These are phyloP conservation scores for Plasmodium gaboni DNA, from an alignment of 169 alveolate genomes.

Conservation along the genomic window DNA sequence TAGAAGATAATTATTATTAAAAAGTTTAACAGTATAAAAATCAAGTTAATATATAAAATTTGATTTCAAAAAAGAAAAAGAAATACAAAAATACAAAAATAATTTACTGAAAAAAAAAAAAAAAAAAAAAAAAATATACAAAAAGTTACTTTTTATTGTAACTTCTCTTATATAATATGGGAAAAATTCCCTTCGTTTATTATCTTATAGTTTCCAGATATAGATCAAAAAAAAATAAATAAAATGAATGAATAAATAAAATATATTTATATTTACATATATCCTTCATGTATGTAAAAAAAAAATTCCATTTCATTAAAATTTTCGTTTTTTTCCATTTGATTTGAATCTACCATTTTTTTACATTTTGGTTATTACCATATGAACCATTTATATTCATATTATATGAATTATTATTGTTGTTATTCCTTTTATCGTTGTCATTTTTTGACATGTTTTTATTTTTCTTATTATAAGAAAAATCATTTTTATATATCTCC, in stretches of 20 bases:
- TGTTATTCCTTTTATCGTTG: conserved; percentile 32
- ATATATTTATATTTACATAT: too few species aligned
- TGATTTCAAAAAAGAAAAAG: too few species aligned
- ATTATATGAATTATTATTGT: conserved; percentile 9
- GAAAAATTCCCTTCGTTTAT: conserved; percentile 33
- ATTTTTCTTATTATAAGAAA: conserved; percentile 34
- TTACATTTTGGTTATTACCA: conserved; percentile 20
- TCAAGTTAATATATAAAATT: too few species aligned
- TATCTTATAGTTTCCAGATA: conserved; percentile 32
- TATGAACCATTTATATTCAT: conserved; percentile 9
- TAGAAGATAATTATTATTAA: too few species aligned
- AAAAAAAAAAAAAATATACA: too few species aligned
- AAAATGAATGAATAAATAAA: background rate
- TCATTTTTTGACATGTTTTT: conserved; percentile 26
- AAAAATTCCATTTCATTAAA: too few species aligned
- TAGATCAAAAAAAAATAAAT: background rate
- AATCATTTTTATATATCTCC: conserved; percentile 40
- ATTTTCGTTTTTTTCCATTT: background rate
- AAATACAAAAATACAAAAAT: too few species aligned
- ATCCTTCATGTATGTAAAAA: too few species aligned
- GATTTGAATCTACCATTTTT: conserved; percentile 13
- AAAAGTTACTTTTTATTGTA: too few species aligned
- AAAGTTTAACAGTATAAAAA: too few species aligned
- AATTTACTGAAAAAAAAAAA: too few species aligned
- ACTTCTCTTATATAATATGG: conserved; percentile 4